A percentile compares a stretch with the other conserved stretches of the same genome.
Conservation (phyloP, 371 early-diverging fungal species). For the Rhizopus microsporus region DNA sequence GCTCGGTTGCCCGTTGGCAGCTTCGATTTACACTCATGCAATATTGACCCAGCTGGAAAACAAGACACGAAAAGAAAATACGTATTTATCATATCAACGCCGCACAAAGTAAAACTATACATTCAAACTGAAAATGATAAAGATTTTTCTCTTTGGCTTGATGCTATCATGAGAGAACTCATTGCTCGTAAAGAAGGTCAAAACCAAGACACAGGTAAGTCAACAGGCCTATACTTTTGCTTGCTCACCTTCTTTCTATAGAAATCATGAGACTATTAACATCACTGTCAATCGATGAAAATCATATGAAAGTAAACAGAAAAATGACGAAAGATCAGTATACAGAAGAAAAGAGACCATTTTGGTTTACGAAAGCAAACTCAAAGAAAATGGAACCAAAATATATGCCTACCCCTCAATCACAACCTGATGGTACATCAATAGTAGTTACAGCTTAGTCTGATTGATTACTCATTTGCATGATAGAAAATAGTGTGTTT, state of each 20-base stretch:
- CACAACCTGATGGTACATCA: constrained; percentile 13
- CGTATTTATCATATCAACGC: constrained; percentile 33
- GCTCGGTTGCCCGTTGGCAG: constrained; percentile 41
- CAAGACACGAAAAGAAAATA: constrained; percentile 36
- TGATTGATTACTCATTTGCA: background rate
- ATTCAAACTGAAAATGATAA: constrained; percentile 45
- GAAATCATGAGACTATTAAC: constrained; percentile 28
- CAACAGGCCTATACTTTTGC: background rate
- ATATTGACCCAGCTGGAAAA: constrained; percentile 47
- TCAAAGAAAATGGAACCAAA: constrained; percentile 11
- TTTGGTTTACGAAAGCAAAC: constrained; percentile 19
- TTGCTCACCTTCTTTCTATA: background rate
- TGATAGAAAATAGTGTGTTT: constrained; percentile 53
- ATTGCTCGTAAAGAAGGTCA: constrained; percentile 38
- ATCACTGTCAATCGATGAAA: constrained; percentile 23
- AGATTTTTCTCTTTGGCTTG: constrained; percentile 47
- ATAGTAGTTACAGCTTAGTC: background rate
- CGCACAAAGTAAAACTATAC: constrained; percentile 39
- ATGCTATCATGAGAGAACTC: constrained; percentile 54
- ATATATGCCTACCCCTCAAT: constrained; percentile 8
- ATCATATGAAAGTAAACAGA: constrained; percentile 31
- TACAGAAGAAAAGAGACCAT: constrained; percentile 5
- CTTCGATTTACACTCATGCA: constrained; percentile 49
- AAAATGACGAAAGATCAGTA: constrained; percentile 20
- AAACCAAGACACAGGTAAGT: constrained; percentile 18